Percentiles rank a stretch among this genome's conserved stretches.
phyloP scores from a whole-genome alignment of 345 rosid species.

The Erysimum cheiranthoides region DNA sequence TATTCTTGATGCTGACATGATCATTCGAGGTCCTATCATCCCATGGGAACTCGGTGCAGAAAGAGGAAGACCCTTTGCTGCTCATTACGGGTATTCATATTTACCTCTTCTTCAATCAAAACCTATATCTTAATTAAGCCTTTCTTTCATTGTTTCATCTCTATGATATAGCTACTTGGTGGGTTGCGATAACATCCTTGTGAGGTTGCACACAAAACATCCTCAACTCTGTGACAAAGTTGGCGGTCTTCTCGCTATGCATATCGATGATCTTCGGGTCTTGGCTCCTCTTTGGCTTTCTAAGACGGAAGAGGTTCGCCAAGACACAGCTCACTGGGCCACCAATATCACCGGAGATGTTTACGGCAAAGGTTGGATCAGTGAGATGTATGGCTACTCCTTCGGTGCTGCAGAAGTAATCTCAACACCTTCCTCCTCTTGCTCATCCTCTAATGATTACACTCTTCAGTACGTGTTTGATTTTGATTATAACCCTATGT shows the following conservation, averaged over 20 bases:
- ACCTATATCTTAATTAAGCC: not conserved
- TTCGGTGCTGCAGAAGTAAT: slow-evolving; percentile 97
- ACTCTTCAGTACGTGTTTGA: not conserved
- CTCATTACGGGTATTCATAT: slow-evolving; percentile 75
- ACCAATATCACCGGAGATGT: slow-evolving; percentile 98
- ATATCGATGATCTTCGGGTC: slow-evolving; percentile 89
- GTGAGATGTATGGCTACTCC: slow-evolving; percentile 99
- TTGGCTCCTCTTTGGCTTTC: slow-evolving; percentile 96
- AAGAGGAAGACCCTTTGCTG: slow-evolving; percentile 86
- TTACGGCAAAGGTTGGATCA: slow-evolving; percentile 94
- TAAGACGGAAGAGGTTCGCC: slow-evolving; percentile 96
- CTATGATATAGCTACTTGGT: slow-evolving; percentile 67
- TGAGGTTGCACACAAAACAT: slow-evolving; percentile 78
- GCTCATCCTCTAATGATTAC: not conserved
- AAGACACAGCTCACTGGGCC: slow-evolving; percentile 88
- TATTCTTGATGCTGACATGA: slow-evolving; percentile 98
- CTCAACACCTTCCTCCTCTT: slow-evolving; percentile 38
- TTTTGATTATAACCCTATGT: not conserved
- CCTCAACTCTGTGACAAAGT: slow-evolving; percentile 94
- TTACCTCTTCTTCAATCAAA: not conserved
- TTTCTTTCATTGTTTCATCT: slow-evolving; percentile 1
- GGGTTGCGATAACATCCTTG: slow-evolving; percentile 92
- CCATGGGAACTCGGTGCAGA: slow-evolving; percentile 97
- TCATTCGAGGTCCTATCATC: slow-evolving; percentile 87
- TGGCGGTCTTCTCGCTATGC: slow-evolving; percentile 99